These are phyloP conservation scores for Gaertneriomyces sp. DNA, from an alignment of 192 early-diverging fungal genomes.

Conservation along the genomic window DNA sequence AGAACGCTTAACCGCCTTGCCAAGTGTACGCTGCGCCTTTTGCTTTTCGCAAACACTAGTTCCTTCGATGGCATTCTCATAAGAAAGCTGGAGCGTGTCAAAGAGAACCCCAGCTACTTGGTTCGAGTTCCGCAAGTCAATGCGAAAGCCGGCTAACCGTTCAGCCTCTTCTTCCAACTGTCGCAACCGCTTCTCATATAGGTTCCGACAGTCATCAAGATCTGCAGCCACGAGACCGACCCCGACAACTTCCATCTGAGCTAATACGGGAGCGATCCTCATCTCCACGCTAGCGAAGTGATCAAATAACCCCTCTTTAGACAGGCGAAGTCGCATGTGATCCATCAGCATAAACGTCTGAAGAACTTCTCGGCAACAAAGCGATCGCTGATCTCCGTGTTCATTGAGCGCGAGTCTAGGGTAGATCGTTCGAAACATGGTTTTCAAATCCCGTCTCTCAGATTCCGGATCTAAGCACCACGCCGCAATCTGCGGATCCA, in stretches of 20 bases:
- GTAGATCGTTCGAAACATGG: background rate
- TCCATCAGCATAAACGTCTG: slow-evolving; percentile 10
- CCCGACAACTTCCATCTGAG: slow-evolving; percentile 24
- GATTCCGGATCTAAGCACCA: slow-evolving; percentile 24
- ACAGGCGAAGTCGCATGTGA: background rate
- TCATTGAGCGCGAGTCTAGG: background rate
- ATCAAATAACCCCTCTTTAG: slow-evolving; percentile 8
- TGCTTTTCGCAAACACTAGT: background rate
- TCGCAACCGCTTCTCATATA: background rate
- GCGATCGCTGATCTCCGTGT: background rate
- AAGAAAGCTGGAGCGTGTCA: slow-evolving; percentile 12
- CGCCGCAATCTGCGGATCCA: slow-evolving; percentile 26
- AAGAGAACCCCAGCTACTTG: slow-evolving; percentile 13
- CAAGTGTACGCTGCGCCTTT: background rate
- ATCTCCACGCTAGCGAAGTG: slow-evolving; percentile 27
- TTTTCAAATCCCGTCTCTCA: background rate
- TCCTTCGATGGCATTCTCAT: background rate
- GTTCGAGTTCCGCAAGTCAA: background rate
- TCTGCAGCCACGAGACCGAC: slow-evolving; percentile 17
- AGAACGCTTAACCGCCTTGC: slow-evolving; percentile 13
- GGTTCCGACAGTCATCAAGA: slow-evolving; percentile 3
- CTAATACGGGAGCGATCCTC: slow-evolving; percentile 19
- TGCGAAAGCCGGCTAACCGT: slow-evolving; percentile 1
- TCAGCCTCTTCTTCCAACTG: slow-evolving; percentile 9
- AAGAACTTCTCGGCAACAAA: background rate